Conservation (phyloP, 139 green algal genomes). For the Chlamydomonas sphaeroides region DNA sequence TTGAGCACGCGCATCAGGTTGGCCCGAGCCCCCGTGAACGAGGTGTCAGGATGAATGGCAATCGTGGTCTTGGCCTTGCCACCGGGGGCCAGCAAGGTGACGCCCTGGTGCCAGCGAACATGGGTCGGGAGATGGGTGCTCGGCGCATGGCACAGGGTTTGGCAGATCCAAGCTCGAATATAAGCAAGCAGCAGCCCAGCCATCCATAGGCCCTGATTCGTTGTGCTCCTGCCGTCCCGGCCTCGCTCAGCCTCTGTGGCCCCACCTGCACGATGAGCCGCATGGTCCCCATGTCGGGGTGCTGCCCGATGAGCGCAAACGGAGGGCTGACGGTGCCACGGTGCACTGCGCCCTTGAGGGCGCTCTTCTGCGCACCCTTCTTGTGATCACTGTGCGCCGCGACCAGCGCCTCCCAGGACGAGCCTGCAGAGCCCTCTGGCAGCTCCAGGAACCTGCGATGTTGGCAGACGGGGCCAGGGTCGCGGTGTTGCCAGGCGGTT, state of each 20-base stretch:
- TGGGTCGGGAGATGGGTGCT: too few relatives aligned
- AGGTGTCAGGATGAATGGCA: not conserved
- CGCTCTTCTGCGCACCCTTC: constrained; percentile 2
- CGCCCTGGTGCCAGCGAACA: not conserved
- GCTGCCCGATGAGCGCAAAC: constrained; percentile 26
- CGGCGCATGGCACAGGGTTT: too few relatives aligned
- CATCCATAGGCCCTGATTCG: too few relatives aligned
- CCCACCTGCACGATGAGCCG: constrained; percentile 21
- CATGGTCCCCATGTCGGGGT: constrained; percentile 49
- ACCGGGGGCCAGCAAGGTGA: not conserved
- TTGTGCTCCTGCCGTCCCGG: too few relatives aligned
- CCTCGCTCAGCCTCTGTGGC: too few relatives aligned
- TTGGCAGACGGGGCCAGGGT: not conserved
- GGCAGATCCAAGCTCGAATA: not conserved
- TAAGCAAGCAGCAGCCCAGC: too few relatives aligned
- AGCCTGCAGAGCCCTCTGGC: not conserved
- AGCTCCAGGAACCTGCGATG: constrained; percentile 27
- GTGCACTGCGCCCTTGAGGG: too few relatives aligned
- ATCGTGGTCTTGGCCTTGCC: not conserved
- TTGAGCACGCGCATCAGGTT: not conserved
- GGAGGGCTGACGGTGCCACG: not conserved
- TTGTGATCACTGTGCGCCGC: not conserved
- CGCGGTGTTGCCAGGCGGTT: not conserved
- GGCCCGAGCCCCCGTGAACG: not conserved
- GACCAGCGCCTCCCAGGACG: not conserved